phyloP scores from a whole-genome alignment of 352 stramenopile species.

The Pythium phragmitis region DNA sequence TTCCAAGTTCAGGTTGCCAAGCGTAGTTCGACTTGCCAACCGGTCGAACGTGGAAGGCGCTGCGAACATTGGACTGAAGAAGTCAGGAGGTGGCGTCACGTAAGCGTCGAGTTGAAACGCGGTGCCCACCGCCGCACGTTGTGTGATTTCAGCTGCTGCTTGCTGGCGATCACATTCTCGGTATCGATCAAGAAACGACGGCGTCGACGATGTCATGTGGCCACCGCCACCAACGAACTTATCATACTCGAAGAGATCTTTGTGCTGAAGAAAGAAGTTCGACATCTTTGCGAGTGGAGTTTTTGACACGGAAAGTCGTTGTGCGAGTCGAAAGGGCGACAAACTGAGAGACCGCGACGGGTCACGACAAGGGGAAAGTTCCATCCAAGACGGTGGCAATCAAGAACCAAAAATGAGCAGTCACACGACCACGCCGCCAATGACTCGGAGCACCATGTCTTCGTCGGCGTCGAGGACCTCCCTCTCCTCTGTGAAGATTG shows the following conservation, averaged over 20 bases:
- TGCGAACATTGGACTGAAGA: neutral
- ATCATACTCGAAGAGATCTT: constrained; percentile 70
- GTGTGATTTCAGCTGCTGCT: neutral
- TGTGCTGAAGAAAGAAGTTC: constrained; percentile 57
- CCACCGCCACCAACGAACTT: constrained; percentile 39
- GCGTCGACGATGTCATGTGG: constrained; percentile 11
- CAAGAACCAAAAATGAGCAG: neutral
- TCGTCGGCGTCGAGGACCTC: constrained; percentile 21
- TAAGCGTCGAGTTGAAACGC: neutral
- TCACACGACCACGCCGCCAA: neutral
- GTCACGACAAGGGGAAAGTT: neutral
- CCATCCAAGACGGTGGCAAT: neutral
- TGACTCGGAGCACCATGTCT: neutral
- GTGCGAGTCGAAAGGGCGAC: neutral
- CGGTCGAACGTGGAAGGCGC: neutral
- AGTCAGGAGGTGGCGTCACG: neutral
- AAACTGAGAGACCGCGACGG: neutral
- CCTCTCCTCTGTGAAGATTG: constrained; percentile 51
- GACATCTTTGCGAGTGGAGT: constrained; percentile 9
- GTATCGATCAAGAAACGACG: constrained; percentile 55
- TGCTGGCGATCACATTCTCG: constrained; percentile 38
- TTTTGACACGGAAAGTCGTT: neutral
- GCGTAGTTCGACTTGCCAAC: neutral
- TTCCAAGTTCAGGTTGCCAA: no score
- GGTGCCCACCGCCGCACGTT: neutral